A percentile compares a stretch with the other conserved stretches of the same genome.
phyloP scores from a whole-genome alignment of 768 basidiomycete genomes.

The Leucogyrophana mollusca region DNA sequence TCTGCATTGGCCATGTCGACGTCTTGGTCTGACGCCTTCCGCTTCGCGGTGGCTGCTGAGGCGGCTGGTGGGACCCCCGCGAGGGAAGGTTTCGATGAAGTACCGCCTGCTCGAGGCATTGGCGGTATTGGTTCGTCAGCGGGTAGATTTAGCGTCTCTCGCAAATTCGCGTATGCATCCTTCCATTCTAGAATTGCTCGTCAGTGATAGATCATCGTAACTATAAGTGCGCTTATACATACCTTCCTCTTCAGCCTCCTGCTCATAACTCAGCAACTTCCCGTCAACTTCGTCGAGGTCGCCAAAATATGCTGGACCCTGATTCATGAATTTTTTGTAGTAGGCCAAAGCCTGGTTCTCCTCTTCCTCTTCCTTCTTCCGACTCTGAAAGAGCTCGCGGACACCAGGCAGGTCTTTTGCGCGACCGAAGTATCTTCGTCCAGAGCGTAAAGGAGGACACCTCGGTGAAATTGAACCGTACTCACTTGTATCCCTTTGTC shows the following conservation, averaged over 20 bases:
- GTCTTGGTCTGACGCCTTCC: conserved; percentile 52
- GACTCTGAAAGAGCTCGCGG: conserved; percentile 87
- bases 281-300: conserved; percentile 80
- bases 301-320: conserved; percentile 88
- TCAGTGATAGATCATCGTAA: background rate
- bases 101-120: conserved; percentile 41
- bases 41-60: conserved; percentile 40
- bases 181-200: conserved; percentile 54
- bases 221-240: conserved; percentile 16
- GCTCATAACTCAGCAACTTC: conserved; percentile 69
- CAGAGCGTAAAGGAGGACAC: background rate
- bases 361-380: conserved; percentile 86
- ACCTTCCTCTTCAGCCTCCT: conserved; percentile 73
- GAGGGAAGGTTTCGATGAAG: conserved; percentile 14
- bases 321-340: conserved; percentile 87
- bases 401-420: conserved; percentile 96
- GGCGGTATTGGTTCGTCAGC: conserved; percentile 50
- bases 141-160: conserved; percentile 51
- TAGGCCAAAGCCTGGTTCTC: conserved; percentile 73
- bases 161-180: conserved; percentile 55
- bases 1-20: conserved; percentile 31
- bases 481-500: conserved; percentile 95
- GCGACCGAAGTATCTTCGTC: conserved; percentile 86
- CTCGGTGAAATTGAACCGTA: conserved; percentile 1
- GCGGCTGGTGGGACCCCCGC: conserved; percentile 8